Base-by-base conservation (phyloP, 257 asterid species). In the Cynanchum wilfordii region DNA sequence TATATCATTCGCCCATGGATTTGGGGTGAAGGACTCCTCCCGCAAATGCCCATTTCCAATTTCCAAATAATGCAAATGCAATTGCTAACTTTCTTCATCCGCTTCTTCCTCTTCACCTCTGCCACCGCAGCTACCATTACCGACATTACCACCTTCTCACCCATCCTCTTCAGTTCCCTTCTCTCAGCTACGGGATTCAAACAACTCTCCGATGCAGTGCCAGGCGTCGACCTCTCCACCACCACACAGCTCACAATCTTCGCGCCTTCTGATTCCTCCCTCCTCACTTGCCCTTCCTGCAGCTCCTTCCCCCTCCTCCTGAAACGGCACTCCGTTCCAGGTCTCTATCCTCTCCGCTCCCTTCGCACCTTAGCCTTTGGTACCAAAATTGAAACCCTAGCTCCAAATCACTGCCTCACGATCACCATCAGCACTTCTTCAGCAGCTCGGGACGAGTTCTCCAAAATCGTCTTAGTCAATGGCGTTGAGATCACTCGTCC, bases 261-360 rank as follows among this genome's bases (percentile, higher is more conserved):
- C 80, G 93, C 97, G 16, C 88, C 96, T 10, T 78, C 94, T 69
- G 98, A 90, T 58, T 79, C 92, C 66, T 90, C 98, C 2, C 87
- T 92, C 66, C 88, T 88, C 79, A 81, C 90, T 17, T 92, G 98
- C 42, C 82, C 87, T 8, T 68, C 96, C 9, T 92, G 98, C 38
- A 3, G 38, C 80, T 81, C 54, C 97, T 92, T 73, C 7, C 47
- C 47, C 10, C 8, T 42, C 10, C 47, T 42, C 47, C 89, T 92
- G 62, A 88, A 87, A 79, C 97, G 88, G 82, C 91, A 87, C 79
- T 78, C 97, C 0, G 79, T 90, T 76, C 95, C 98, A 7, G 98
- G 96, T 66, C 85, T 88, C 3, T 90, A 90, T 60, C 90, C 96
- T 0, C 66, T 79, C 54, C 82, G 80, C 44, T 88, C 78, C 82